phyloP scores from a whole-genome alignment of 1,284 basidiomycete genomes.

The Leccinum holopus region DNA sequence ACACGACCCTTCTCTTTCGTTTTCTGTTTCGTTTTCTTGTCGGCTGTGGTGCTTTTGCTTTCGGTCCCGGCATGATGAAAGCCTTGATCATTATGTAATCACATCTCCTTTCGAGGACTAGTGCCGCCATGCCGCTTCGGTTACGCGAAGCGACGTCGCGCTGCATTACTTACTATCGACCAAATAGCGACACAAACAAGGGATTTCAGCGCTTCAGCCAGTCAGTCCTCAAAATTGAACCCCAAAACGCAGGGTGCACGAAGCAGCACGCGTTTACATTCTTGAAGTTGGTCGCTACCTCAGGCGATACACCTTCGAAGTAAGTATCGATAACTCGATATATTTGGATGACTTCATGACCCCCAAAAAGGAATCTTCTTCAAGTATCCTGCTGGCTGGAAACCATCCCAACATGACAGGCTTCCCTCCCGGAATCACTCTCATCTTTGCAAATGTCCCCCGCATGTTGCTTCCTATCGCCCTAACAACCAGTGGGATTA shows the following conservation, averaged over 20 bases:
- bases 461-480: background rate
- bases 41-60: conserved; percentile 31
- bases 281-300: background rate
- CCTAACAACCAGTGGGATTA: background rate
- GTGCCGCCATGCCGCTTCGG: background rate
- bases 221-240: background rate
- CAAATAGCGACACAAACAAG: background rate
- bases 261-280: background rate
- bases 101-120: background rate
- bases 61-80: conserved; percentile 14
- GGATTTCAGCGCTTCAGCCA: too few species aligned
- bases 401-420: background rate
- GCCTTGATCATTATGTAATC: background rate
- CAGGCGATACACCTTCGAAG: background rate
- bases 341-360: background rate
- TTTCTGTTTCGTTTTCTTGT: conserved; percentile 51
- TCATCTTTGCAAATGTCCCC: background rate
- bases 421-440: background rate
- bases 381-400: background rate
- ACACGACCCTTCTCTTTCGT: conserved; percentile 50
- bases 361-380: background rate
- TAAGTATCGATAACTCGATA: background rate
- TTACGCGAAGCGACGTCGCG: background rate
- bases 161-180: background rate
- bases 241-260: too few species aligned